These are phyloP conservation scores for Apodospora peruviana DNA, from an alignment of 495 filamentous ascomycete species.

Conservation along the genomic window DNA sequence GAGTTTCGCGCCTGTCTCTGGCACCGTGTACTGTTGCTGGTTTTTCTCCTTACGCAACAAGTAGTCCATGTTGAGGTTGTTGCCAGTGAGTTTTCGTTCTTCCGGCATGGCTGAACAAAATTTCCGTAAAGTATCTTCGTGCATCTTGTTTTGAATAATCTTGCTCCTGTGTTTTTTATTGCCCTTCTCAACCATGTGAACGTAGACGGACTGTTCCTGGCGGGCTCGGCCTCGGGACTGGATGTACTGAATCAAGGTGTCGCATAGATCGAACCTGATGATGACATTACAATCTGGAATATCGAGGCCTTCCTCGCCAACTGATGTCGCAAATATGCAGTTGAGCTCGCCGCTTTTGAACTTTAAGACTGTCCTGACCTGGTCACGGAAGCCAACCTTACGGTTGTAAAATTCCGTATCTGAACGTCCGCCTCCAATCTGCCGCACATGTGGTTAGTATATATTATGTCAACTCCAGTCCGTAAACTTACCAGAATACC, in stretches of 20 bases:
- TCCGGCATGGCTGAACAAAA: slow-evolving; percentile 75
- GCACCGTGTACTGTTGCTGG: slow-evolving; percentile 56
- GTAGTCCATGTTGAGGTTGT: slow-evolving; percentile 51
- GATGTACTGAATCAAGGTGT: slow-evolving; percentile 90
- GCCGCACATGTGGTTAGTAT: too few relatives aligned
- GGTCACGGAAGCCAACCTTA: slow-evolving; percentile 63
- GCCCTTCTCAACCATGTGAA: slow-evolving; percentile 70
- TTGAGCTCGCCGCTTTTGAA: slow-evolving; percentile 81
- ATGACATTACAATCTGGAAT: slow-evolving; percentile 93
- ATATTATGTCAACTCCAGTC: too few relatives aligned
- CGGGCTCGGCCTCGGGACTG: slow-evolving; percentile 91
- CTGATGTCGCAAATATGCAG: slow-evolving; percentile 85
- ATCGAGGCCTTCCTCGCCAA: slow-evolving; percentile 93
- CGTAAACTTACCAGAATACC: slow-evolving; percentile 64
- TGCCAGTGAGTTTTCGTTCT: slow-evolving; percentile 64
- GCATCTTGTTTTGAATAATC: slow-evolving; percentile 49
- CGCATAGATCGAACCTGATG: slow-evolving; percentile 84
- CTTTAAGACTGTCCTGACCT: slow-evolving; percentile 67
- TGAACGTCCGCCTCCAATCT: slow-evolving; percentile 19
- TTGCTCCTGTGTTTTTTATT: slow-evolving; percentile 56
- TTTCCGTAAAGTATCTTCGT: slow-evolving; percentile 54
- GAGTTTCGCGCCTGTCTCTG: slow-evolving; percentile 69
- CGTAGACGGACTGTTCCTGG: slow-evolving; percentile 68
- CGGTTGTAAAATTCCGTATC: slow-evolving; percentile 20
- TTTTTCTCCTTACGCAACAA: slow-evolving; percentile 50